Conservation (phyloP, 2,329 filamentous ascomycete genomes). For the Xylaria sp. region DNA sequence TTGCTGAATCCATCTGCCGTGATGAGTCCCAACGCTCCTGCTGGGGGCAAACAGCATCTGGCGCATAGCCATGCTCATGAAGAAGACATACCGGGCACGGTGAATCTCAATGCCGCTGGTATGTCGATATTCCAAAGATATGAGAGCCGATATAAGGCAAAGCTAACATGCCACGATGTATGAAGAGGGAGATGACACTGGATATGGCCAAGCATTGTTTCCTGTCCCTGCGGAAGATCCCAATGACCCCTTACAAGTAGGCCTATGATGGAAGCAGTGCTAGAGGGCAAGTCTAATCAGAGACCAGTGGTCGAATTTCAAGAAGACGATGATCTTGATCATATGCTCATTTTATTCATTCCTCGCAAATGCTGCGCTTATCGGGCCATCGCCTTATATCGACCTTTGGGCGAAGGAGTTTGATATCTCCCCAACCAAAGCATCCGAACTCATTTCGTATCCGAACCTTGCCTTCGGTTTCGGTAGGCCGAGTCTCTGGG, state of each 20-base stretch:
- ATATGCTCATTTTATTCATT: constrained; percentile 69
- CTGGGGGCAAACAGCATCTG: constrained; percentile 39
- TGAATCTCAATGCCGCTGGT: constrained; percentile 46
- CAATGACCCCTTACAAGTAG: constrained; percentile 47
- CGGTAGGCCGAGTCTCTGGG: constrained; percentile 44
- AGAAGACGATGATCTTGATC: constrained; percentile 68
- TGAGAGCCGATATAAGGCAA: neutral
- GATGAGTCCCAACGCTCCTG: constrained; percentile 37
- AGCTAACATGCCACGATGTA: constrained; percentile 13
- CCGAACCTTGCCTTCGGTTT: constrained; percentile 71
- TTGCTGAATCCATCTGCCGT: neutral
- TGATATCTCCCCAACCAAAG: constrained; percentile 59
- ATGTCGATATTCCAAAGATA: constrained; percentile 24
- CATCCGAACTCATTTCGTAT: constrained; percentile 69
- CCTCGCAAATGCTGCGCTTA: constrained; percentile 65
- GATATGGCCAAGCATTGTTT: constrained; percentile 47
- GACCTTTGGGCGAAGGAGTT: constrained; percentile 65
- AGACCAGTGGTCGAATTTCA: constrained; percentile 63
- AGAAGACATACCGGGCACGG: constrained; percentile 46
- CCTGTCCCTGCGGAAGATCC: constrained; percentile 48
- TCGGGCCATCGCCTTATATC: constrained; percentile 70
- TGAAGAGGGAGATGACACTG: constrained; percentile 48
- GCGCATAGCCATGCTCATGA: constrained; percentile 49
- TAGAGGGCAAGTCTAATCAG: constrained; percentile 24
- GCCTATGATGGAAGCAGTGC: constrained; percentile 4